A percentile compares a stretch with the other conserved stretches of the same genome.
Conservation (phyloP, 2,329 filamentous ascomycete species). For the Colletotrichum melonis region DNA sequence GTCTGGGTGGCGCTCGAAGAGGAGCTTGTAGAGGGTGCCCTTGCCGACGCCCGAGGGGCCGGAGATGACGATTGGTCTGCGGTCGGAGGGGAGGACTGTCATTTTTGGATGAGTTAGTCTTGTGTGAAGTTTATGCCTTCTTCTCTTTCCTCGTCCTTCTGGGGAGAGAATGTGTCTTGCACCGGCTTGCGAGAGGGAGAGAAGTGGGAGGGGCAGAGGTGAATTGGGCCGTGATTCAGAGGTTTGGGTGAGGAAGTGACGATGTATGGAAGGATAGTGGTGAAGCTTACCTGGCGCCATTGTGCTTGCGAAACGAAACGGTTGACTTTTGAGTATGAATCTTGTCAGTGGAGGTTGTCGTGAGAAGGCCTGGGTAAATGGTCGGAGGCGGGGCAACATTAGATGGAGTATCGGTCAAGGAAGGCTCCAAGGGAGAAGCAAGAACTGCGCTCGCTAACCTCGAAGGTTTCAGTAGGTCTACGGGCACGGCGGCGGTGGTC, state of each 20-base stretch:
- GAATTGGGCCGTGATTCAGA: background rate
- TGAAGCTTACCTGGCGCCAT: constrained; percentile 45
- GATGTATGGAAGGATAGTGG: background rate
- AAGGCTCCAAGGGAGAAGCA: background rate
- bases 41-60: constrained; percentile 86
- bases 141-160: background rate
- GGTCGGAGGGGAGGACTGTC: constrained; percentile 51
- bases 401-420: background rate
- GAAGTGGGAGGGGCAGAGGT: background rate
- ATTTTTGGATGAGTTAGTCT: background rate
- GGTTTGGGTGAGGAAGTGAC: background rate
- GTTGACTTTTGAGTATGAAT: constrained; percentile 17
- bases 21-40: constrained; percentile 79
- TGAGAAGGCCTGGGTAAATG: constrained; percentile 20
- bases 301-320: constrained; percentile 36
- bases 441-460: background rate
- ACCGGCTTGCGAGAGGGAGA: background rate
- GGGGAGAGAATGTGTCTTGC: background rate
- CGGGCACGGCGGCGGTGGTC: constrained; percentile 12
- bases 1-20: constrained; percentile 69
- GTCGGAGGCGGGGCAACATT: constrained; percentile 33
- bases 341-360: constrained; percentile 17
- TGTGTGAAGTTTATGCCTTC: background rate
- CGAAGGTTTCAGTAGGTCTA: constrained; percentile 10
- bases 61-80: constrained; percentile 79